These are phyloP conservation scores for Closterium sp. DNA, from an alignment of 139 green algal species.

Conservation along the genomic window DNA sequence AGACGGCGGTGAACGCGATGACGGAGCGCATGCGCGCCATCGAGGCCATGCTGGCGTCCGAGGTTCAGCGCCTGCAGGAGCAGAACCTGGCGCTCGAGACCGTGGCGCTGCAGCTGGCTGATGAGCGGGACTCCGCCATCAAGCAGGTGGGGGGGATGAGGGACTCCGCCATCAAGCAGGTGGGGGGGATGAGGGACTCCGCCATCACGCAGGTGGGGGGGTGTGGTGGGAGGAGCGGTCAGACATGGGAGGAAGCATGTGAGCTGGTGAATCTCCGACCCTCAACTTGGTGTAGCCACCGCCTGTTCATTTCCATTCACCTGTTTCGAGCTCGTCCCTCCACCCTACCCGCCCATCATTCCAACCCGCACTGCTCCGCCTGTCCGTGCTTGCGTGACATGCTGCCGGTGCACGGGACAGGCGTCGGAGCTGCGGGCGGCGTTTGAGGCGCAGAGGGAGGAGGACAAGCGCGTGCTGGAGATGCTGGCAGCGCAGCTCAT, in stretches of 20 bases:
- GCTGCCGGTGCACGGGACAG: neutral
- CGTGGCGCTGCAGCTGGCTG: slow-evolving; percentile 37
- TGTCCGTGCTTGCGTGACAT: neutral
- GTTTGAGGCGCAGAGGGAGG: neutral
- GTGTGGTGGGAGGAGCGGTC: too few species aligned
- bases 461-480: slow-evolving; percentile 35
- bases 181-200: too few species aligned
- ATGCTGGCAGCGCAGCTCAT: slow-evolving; percentile 24
- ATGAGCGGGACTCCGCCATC: slow-evolving; percentile 35
- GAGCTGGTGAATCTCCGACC: too few species aligned
- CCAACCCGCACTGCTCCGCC: neutral
- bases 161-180: neutral
- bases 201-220: too few species aligned
- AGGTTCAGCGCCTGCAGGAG: slow-evolving; percentile 33
- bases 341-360: neutral
- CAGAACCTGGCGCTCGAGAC: slow-evolving; percentile 45
- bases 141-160: slow-evolving; percentile 10
- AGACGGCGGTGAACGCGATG: slow-evolving; percentile 33
- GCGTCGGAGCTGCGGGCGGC: neutral
- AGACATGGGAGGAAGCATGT: too few species aligned
- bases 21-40: slow-evolving; percentile 37
- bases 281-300: too few species aligned
- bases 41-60: slow-evolving; percentile 37
- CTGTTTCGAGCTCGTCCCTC: neutral
- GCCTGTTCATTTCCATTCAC: neutral